Percentiles rank a stretch among this genome's conserved stretches.
These are phyloP conservation scores for Arachis monticola DNA, from an alignment of 331 rosid species.

Conservation along the genomic window DNA sequence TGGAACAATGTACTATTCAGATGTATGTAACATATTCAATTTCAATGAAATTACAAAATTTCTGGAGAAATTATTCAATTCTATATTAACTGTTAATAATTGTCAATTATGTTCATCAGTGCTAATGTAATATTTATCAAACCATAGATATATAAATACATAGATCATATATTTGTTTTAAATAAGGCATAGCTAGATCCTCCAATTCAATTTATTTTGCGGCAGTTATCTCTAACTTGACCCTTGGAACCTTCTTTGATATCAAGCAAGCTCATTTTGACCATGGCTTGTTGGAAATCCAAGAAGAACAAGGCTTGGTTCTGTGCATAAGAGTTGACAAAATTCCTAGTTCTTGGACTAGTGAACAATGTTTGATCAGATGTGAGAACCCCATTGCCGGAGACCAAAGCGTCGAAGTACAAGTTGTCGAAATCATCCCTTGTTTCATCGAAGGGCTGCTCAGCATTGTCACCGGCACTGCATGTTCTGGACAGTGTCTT, in stretches of 20 bases:
- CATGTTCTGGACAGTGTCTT: slow-evolving; percentile 62
- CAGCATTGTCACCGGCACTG: slow-evolving; percentile 58
- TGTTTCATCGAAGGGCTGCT: slow-evolving; percentile 70
- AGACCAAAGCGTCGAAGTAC: slow-evolving; percentile 56
- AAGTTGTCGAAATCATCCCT: slow-evolving; percentile 61
- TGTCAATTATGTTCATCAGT: no score
- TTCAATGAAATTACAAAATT: no score
- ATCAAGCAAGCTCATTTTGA: slow-evolving; percentile 73
- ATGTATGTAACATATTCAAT: no score
- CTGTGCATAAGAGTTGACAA: slow-evolving; percentile 63
- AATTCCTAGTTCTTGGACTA: slow-evolving; percentile 49
- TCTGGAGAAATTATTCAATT: no score
- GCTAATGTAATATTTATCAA: no score
- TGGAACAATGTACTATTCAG: no score
- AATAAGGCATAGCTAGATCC: no score
- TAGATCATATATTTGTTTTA: no score
- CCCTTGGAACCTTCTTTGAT: slow-evolving; percentile 63
- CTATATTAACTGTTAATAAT: no score
- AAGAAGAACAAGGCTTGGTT: slow-evolving; percentile 74
- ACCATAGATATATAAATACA: no score
- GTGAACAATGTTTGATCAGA: slow-evolving; percentile 70
- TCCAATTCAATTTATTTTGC: slow-evolving; percentile 47
- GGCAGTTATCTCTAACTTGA: slow-evolving; percentile 66
- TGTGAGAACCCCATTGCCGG: slow-evolving; percentile 60
- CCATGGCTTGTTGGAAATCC: slow-evolving; percentile 70